A percentile compares a stretch with the other conserved stretches of the same genome.
Evolutionary conservation across 768 basidiomycete species (phyloP).

Genomic region (Asterophora parasitica): DNA sequence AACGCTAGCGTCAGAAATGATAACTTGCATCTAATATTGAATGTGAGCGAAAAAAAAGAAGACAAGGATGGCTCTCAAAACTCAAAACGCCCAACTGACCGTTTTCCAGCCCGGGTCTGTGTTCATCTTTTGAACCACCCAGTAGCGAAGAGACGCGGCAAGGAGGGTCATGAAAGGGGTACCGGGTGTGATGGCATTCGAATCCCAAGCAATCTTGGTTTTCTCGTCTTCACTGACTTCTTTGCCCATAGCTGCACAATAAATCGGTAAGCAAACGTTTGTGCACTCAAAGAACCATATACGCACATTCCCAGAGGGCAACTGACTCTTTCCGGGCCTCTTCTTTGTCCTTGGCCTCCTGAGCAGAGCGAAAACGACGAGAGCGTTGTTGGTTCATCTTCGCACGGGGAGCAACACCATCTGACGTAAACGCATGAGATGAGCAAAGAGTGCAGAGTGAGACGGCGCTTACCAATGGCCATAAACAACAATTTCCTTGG

Average conservation of each 20-base stretch:
- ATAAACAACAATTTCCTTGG: slow-evolving; percentile 95
- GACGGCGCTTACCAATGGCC: slow-evolving; percentile 76
- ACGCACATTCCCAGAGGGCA: slow-evolving; percentile 76
- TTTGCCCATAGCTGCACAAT: slow-evolving; percentile 85
- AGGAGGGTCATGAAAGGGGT: slow-evolving; percentile 98
- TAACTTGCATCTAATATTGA: slow-evolving; percentile 72
- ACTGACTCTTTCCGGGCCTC: slow-evolving; percentile 81
- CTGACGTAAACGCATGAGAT: slow-evolving; percentile 32
- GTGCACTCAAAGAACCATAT: not conserved
- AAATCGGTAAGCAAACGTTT: not conserved
- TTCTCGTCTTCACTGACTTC: slow-evolving; percentile 74
- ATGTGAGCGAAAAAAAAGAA: not conserved
- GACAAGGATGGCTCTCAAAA: not conserved
- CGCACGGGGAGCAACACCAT: slow-evolving; percentile 95
- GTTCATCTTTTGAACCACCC: slow-evolving; percentile 95
- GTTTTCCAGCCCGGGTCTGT: slow-evolving; percentile 95
- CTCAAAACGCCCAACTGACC: slow-evolving; percentile 36
- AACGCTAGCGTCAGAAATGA: slow-evolving; percentile 95
- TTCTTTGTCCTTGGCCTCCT: slow-evolving; percentile 94
- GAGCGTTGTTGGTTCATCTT: slow-evolving; percentile 99
- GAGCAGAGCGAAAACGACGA: slow-evolving; percentile 89
- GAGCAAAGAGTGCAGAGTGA: not conserved
- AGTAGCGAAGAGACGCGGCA: slow-evolving; percentile 85
- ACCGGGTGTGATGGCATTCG: slow-evolving; percentile 97
- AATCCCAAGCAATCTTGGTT: slow-evolving; percentile 89